Base-by-base conservation (phyloP, 1,284 basidiomycete species). In the Phenoliferia sp. region DNA sequence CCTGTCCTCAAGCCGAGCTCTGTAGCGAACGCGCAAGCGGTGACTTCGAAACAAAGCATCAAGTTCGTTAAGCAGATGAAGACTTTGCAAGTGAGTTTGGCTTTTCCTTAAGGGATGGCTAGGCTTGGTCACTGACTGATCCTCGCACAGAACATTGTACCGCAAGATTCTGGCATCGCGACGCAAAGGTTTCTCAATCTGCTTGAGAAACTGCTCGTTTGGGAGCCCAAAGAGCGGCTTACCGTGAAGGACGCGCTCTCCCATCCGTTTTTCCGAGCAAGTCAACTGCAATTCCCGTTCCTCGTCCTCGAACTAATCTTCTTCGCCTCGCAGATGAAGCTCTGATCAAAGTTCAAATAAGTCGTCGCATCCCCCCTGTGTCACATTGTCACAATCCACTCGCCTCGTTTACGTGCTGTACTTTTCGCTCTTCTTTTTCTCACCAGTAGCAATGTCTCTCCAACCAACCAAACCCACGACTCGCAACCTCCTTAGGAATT, bases 11-110 rank as follows among this genome's bases (percentile, higher is more conserved):
- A 89, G 76, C 89, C 91, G 58, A 73, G 39, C 39, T 44, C 39
- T 12, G 39, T 22, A 22, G 39, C 39, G 39, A 22, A 22, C 12
- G 39, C 39, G 39, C 39, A 44, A 22, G 39, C 39, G 39, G 39
- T 44, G 12, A 44, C 39, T 12, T 44, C 89, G 22, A 88, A 90
- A 76, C 90, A 94, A 77, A 94, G 91, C 80, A 89, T 88, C 81
- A 96, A 94, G 79, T 97, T 96, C 77, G 94, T 99, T 44, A 87
- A 89, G 66, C 87, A 88, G 44, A 93, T 94, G 77, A 88, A 89
- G 76, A 82, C 86, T 65, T 81, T 99, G 56, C 81, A 85, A 81
- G 90, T 91, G 73, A 73, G 85, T 82, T 63, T n/a, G 10, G n/a
- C 29, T 10, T 33, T 34, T 0, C 17, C 32, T 31, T 7, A 7